Evolutionary conservation across 1,284 basidiomycete species (phyloP).

Genomic region (Rhodotorula mucilaginosa): DNA sequence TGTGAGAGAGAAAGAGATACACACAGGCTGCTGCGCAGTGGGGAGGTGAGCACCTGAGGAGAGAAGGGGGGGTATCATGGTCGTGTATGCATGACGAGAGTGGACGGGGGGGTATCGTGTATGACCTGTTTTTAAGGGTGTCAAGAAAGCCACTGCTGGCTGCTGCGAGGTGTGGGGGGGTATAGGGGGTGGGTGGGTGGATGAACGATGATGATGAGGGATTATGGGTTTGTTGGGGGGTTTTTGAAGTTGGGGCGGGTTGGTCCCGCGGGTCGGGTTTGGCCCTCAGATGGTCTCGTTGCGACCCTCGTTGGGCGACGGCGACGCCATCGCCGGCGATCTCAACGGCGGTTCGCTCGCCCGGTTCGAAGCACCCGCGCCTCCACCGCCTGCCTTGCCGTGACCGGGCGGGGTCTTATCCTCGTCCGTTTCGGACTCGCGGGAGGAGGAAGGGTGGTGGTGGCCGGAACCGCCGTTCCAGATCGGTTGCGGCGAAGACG

Average conservation of each 20-base stretch:
- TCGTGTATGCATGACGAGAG: slow-evolving; percentile 9
- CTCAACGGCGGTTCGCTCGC: not conserved
- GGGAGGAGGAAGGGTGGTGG: not conserved
- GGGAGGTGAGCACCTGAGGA: not conserved
- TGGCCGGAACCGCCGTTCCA: not conserved
- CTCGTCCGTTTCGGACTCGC: not conserved
- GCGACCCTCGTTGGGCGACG: not conserved
- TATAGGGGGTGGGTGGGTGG: too few relatives aligned
- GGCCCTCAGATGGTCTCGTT: not conserved
- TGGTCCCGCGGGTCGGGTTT: not conserved
- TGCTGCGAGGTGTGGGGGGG: too few relatives aligned
- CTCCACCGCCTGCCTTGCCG: too few relatives aligned
- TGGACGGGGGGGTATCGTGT: not conserved
- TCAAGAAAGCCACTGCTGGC: too few relatives aligned
- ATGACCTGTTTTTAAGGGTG: not conserved
- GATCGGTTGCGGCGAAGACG: not conserved
- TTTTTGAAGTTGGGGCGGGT: too few relatives aligned
- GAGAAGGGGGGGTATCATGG: slow-evolving; percentile 7
- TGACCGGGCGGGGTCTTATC: not conserved
- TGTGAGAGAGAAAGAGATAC: not conserved
- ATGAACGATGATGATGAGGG: too few relatives aligned
- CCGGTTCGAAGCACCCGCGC: not conserved
- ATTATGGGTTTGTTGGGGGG: too few relatives aligned
- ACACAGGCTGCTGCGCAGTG: not conserved
- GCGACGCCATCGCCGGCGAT: not conserved